Base-by-base conservation (phyloP, 2,329 filamentous ascomycete genomes). In the Anthostomella pinea region DNA sequence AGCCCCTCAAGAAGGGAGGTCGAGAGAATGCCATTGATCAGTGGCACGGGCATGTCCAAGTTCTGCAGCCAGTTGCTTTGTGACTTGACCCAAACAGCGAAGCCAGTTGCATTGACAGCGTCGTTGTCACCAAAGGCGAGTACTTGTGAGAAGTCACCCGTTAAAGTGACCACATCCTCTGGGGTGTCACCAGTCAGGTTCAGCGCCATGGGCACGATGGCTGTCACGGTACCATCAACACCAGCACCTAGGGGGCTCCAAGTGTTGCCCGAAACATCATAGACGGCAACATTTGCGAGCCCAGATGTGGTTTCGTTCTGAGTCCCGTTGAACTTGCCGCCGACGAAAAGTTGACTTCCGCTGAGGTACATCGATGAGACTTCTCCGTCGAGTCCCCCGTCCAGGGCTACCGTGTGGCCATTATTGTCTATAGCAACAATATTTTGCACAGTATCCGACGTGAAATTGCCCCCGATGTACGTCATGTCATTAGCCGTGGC, bases 1-100 rank as follows among this genome's bases (percentile, higher is more conserved):
- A 81, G 72, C 14, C 88, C 68, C 35, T 82, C 71, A n/a, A 86
- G 73, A 24, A 83, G 71, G 6, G 73, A 72, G 1, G 87, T 76
- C 13, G 82, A 85, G 29, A 98, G 72, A 38, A 81, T 68, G 23
- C 93, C 94, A 39, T 74, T 73, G 51, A 94, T 76, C 6, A 77
- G 71, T 36, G 86, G 80, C 20, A 81, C 73, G 6, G 76, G 66
- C 6, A 78, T 68, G 22, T 80, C 63, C 13, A 96, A 66, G 49
- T 94, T 93, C 56, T 88, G 80, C 11, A 98, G 71, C 93, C 93
- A 98, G 58, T 93, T 93, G 39, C 73, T 75, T 44, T 76, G 72
- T 3, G 89, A 94, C 3, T 87, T 87, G 6, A 97, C 83, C 93
- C 93, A 98, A 23, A 97, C 72, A 10, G 88, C 91, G 54, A 98